Evolutionary conservation across 805 yeast genomes (phyloP).

Genomic region (Komagataella phaffii): DNA sequence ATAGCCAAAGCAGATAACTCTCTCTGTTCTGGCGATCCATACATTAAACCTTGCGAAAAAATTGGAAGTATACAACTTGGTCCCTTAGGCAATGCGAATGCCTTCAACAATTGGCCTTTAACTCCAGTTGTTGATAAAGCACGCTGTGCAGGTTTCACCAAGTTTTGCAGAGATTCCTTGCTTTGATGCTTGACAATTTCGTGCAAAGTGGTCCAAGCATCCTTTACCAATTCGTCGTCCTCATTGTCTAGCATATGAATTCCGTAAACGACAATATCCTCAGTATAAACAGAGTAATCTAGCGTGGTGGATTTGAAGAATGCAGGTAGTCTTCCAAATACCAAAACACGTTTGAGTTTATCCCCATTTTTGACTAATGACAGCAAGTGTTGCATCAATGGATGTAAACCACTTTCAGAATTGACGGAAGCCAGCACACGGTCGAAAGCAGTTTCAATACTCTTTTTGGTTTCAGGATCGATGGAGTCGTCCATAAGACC

Average conservation of each 20-base stretch:
- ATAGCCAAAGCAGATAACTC: constrained; percentile 82
- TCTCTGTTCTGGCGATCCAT: constrained; percentile 69
- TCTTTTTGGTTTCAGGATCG: constrained; percentile 21
- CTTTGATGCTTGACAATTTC: constrained; percentile 58
- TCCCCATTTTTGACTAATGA: constrained; percentile 70
- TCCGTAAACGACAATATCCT: constrained; percentile 62
- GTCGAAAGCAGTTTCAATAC: constrained; percentile 45
- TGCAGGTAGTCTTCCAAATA: constrained; percentile 52
- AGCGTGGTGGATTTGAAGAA: constrained; percentile 55
- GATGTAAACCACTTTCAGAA: constrained; percentile 70
- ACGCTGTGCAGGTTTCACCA: constrained; percentile 71
- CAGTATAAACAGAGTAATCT: constrained; percentile 61
- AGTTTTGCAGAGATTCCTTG: constrained; percentile 62
- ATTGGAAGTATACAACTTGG: constrained; percentile 83
- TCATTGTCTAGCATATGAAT: constrained; percentile 63
- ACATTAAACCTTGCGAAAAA: constrained; percentile 90
- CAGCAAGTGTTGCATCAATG: constrained; percentile 70
- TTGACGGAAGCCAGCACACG: constrained; percentile 61
- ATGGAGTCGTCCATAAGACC: constrained; percentile 29
- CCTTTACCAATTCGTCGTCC: constrained; percentile 45
- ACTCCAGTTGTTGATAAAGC: constrained; percentile 55
- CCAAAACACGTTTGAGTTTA: constrained; percentile 42
- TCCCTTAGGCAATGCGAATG: constrained; percentile 67
- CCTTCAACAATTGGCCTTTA: constrained; percentile 54
- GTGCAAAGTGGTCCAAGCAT: constrained; percentile 51